Conservation (phyloP, 2,329 filamentous ascomycete species). For the Fonsecaea monophora region DNA sequence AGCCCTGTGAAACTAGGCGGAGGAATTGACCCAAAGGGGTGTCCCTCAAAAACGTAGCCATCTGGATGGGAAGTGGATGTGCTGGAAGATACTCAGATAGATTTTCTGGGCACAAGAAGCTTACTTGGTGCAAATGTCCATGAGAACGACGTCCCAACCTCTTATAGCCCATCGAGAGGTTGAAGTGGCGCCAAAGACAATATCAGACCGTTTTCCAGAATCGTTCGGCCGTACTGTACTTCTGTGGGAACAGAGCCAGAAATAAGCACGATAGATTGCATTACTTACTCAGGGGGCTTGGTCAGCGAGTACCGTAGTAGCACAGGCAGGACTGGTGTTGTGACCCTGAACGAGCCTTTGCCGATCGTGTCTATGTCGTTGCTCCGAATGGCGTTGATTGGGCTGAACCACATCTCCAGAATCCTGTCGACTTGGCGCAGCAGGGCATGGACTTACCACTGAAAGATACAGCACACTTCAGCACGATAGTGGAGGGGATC, state of each 20-base stretch:
- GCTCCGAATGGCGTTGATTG: background rate
- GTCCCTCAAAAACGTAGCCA: constrained; percentile 2
- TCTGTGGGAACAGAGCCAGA: background rate
- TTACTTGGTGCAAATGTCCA: background rate
- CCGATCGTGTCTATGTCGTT: background rate
- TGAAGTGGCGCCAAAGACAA: background rate
- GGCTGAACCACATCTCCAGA: background rate
- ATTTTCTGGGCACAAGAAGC: background rate
- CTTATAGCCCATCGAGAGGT: constrained; percentile 1
- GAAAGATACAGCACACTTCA: background rate
- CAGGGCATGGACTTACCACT: background rate
- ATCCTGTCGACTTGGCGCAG: background rate
- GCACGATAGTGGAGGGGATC: background rate
- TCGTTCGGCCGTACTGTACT: constrained; percentile 5
- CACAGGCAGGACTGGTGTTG: background rate
- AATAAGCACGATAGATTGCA: constrained; percentile 6
- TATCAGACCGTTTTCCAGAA: constrained; percentile 1
- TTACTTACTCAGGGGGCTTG: constrained; percentile 9
- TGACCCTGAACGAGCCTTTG: constrained; percentile 3
- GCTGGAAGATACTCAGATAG: background rate
- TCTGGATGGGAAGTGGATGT: background rate
- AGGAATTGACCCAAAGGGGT: constrained; percentile 13
- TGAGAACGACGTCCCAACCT: background rate
- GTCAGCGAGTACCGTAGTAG: constrained; percentile 1
- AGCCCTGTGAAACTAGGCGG: constrained; percentile 1